These are phyloP conservation scores for Clonostachys sp. DNA, from an alignment of 2,329 filamentous ascomycete species.

Conservation along the genomic window DNA sequence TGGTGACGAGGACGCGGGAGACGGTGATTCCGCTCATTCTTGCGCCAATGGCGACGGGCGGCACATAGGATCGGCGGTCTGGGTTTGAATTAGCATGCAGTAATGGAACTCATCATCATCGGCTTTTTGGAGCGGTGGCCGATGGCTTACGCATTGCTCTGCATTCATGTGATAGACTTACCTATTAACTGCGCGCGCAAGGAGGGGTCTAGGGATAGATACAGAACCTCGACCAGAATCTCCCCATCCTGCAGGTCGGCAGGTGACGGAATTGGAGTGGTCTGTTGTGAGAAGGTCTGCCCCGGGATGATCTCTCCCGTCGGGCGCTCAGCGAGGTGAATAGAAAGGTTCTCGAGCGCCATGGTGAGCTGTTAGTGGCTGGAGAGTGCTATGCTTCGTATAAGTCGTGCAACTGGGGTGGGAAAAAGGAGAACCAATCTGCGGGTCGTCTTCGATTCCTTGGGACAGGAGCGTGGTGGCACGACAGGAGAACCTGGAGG, in stretches of 20 bases:
- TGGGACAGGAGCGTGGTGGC: no score
- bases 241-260: constrained; percentile 57
- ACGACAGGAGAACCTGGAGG: no score
- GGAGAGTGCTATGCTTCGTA: no score
- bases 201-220: constrained; percentile 67
- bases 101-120: no score
- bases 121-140: no score
- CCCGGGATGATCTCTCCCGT: constrained; percentile 55
- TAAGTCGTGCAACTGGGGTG: no score
- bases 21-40: constrained; percentile 63
- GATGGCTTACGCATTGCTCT: no score
- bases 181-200: constrained; percentile 69
- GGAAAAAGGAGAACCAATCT: no score
- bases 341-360: constrained; percentile 37
- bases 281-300: constrained; percentile 56
- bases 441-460: no score
- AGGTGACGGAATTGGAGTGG: constrained; percentile 42
- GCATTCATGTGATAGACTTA: constrained; percentile 12
- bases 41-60: constrained; percentile 63
- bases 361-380: constrained; percentile 17
- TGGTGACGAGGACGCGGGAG: constrained; percentile 56
- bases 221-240: constrained; percentile 55
- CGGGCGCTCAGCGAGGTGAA: constrained; percentile 62
- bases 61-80: constrained; percentile 50
- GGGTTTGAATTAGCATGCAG: neutral